Evolutionary conservation across 495 filamentous ascomycete genomes (phyloP).

Genomic region (Penicillium steckii): DNA sequence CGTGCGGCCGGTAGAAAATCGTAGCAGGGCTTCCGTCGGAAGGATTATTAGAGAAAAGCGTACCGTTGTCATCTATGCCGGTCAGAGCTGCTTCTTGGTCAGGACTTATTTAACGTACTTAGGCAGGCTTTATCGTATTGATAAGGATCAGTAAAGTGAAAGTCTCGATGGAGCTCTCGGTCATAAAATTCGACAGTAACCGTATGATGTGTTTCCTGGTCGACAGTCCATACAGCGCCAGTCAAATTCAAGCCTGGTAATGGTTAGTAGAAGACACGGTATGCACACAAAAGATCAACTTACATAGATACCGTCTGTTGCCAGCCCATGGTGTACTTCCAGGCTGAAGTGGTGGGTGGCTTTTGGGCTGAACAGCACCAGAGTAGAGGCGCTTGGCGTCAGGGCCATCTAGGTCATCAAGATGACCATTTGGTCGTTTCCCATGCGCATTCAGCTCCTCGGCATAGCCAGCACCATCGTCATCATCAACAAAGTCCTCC

Average conservation of each 20-base stretch:
- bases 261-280: constrained; percentile 21
- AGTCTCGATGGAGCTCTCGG: constrained; percentile 83
- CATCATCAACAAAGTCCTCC: constrained; percentile 88
- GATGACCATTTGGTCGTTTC: constrained; percentile 55
- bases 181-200: constrained; percentile 98
- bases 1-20: constrained; percentile 95
- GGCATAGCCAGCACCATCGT: constrained; percentile 90
- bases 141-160: constrained; percentile 93
- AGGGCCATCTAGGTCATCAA: constrained; percentile 45
- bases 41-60: constrained; percentile 81
- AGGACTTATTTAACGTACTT: constrained; percentile 37
- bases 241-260: constrained; percentile 72
- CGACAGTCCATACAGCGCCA: constrained; percentile 94
- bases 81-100: constrained; percentile 17
- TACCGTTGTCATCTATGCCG: constrained; percentile 68
- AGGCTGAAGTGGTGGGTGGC: constrained; percentile 84
- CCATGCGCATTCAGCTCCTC: constrained; percentile 59
- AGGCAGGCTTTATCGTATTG: constrained; percentile 95
- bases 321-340: constrained; percentile 95
- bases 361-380: constrained; percentile 58
- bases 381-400: constrained; percentile 63
- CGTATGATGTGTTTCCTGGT: constrained; percentile 91
- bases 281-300: constrained; percentile 2
- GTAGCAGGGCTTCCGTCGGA: constrained; percentile 67
- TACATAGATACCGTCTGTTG: constrained; percentile 87